These are phyloP conservation scores for Claviceps sp. DNA, from an alignment of 2,329 filamentous ascomycete species.

Conservation along the genomic window DNA sequence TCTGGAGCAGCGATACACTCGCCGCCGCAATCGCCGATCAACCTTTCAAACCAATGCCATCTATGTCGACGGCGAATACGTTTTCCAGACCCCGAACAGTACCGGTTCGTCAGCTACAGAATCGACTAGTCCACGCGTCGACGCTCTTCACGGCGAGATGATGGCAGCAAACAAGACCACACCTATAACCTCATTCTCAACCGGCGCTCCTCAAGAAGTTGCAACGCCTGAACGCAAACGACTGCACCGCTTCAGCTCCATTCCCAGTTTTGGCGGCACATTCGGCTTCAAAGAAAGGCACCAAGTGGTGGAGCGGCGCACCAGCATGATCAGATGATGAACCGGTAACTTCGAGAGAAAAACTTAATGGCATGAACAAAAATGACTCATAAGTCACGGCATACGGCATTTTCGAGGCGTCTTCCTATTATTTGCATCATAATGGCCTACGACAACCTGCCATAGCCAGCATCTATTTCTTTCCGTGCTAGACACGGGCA, in stretches of 20 bases:
- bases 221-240: slow-evolving; percentile 30
- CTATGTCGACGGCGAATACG: slow-evolving; percentile 92
- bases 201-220: slow-evolving; percentile 14
- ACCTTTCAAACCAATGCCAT: slow-evolving; percentile 80
- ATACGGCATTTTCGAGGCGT: neutral
- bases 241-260: slow-evolving; percentile 41
- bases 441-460: neutral
- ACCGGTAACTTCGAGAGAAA: neutral
- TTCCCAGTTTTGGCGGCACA: slow-evolving; percentile 36
- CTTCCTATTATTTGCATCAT: neutral
- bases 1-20: slow-evolving; percentile 89
- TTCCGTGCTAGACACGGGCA: neutral
- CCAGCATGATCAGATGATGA: slow-evolving; percentile 24
- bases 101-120: slow-evolving; percentile 40
- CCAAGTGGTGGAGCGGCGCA: slow-evolving; percentile 26
- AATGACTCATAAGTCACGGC: neutral
- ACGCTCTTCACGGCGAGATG: slow-evolving; percentile 23
- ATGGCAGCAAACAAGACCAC: slow-evolving; percentile 13
- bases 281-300: slow-evolving; percentile 22
- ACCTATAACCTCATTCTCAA: slow-evolving; percentile 6
- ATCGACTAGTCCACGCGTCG: slow-evolving; percentile 22
- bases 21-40: slow-evolving; percentile 70
- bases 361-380: neutral
- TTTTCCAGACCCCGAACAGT: slow-evolving; percentile 55
- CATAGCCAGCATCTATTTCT: neutral